Conservation (phyloP, 352 stramenopile genomes). For the Phytopythium cucurbitacearum region DNA sequence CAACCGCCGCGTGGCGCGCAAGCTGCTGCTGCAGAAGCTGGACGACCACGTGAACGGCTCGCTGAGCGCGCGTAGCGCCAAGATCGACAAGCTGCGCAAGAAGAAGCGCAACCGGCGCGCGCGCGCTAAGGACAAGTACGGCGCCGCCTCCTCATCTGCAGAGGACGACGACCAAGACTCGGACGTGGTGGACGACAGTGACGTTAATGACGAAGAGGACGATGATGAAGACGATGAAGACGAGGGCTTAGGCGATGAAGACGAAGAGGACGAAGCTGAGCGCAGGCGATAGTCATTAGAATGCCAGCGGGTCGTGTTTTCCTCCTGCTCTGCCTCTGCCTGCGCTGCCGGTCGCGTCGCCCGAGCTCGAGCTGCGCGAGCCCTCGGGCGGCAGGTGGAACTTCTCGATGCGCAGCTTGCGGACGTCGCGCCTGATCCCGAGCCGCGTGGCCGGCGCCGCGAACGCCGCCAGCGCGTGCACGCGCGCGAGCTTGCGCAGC, state of each 20-base stretch:
- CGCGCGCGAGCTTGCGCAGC: conserved; percentile 50
- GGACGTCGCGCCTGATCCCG: background rate
- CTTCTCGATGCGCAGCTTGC: background rate
- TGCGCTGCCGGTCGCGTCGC: conserved; percentile 7
- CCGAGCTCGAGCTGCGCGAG: conserved; percentile 32
- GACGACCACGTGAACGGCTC: conserved; percentile 69
- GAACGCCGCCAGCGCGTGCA: conserved; percentile 54
- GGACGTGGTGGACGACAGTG: conserved; percentile 7
- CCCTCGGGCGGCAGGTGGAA: conserved; percentile 43
- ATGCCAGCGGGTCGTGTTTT: conserved; percentile 17
- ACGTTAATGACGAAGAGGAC: conserved; percentile 10
- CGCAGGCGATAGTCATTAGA: conserved; percentile 8
- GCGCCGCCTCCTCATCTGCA: background rate
- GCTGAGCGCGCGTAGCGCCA: conserved; percentile 50
- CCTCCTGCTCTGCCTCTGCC: conserved; percentile 3
- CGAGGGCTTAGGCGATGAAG: conserved; percentile 7
- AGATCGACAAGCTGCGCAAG: conserved; percentile 62
- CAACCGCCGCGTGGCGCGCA: conserved; percentile 70
- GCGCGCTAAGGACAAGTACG: conserved; percentile 64
- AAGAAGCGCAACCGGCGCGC: conserved; percentile 57
- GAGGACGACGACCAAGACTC: background rate
- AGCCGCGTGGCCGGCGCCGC: conserved; percentile 12
- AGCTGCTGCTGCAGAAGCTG: conserved; percentile 67
- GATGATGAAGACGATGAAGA: conserved; percentile 8
- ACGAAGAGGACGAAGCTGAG: conserved; percentile 7